Evolutionary conservation across 495 filamentous ascomycete genomes (phyloP).

Genomic region (Clohesyomyces aquaticus): DNA sequence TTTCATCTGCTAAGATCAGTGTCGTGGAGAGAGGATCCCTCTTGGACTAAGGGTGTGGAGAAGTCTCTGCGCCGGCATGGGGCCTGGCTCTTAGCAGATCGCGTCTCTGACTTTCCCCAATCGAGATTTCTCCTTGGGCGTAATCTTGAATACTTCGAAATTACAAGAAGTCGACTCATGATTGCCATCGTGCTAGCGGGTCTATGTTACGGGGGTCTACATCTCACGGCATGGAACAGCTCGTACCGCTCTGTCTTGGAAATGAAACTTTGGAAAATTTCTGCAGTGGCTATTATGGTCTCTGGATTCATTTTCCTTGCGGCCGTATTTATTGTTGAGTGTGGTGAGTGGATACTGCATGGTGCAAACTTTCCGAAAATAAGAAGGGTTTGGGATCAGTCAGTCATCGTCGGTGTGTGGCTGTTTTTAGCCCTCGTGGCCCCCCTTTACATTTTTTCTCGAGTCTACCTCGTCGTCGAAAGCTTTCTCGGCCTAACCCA

Average conservation of each 20-base stretch:
- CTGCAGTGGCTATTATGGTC: not conserved
- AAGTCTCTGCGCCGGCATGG: too few relatives aligned
- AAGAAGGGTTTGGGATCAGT: too few relatives aligned
- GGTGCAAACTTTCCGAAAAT: too few relatives aligned
- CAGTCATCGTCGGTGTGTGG: too few relatives aligned
- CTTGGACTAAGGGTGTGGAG: too few relatives aligned
- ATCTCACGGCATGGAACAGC: not conserved
- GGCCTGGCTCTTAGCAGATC: too few relatives aligned
- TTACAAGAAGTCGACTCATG: not conserved
- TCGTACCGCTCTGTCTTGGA: not conserved
- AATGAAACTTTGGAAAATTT: not conserved
- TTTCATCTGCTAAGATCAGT: too few relatives aligned
- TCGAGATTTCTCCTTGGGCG: not conserved
- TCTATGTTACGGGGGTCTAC: not conserved
- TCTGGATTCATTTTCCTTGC: not conserved
- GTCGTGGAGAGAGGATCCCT: too few relatives aligned
- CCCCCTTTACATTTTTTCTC: not conserved
- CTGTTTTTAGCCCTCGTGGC: not conserved
- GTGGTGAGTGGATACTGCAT: too few relatives aligned
- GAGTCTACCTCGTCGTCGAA: not conserved
- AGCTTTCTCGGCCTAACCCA: not conserved
- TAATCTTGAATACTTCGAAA: not conserved
- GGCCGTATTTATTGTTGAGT: slow-evolving; percentile 1
- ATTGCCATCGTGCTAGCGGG: not conserved
- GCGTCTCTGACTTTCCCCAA: too few relatives aligned